Evolutionary conservation across 2,329 filamentous ascomycete species (phyloP).

Genomic region (Alternaria sp.): DNA sequence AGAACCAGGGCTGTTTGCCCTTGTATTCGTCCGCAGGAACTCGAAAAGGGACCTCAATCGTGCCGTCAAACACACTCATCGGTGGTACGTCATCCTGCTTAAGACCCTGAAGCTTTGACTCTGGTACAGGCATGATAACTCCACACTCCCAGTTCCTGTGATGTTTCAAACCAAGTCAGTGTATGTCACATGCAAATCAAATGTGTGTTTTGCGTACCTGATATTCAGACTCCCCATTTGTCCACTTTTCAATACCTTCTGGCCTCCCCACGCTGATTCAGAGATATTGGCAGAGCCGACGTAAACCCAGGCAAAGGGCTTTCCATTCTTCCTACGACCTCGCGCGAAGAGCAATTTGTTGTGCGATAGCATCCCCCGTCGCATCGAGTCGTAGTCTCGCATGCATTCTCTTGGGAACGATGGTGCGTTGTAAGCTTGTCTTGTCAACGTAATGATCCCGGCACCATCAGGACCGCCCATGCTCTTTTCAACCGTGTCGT

Average conservation of each 20-base stretch:
- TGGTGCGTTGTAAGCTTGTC: slow-evolving; percentile 71
- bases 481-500: slow-evolving; percentile 61
- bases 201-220: neutral
- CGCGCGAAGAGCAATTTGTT: slow-evolving; percentile 70
- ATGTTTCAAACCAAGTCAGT: neutral
- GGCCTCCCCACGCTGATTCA: slow-evolving; percentile 89
- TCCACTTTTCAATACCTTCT: slow-evolving; percentile 72
- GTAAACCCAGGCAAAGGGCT: slow-evolving; percentile 74
- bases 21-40: slow-evolving; percentile 62
- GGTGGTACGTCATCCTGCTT: slow-evolving; percentile 30
- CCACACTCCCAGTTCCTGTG: slow-evolving; percentile 93
- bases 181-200: neutral
- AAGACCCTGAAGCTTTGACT: slow-evolving; percentile 19
- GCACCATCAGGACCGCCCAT: slow-evolving; percentile 66
- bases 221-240: slow-evolving; percentile 73
- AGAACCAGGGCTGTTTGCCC: slow-evolving; percentile 54
- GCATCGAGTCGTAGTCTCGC: slow-evolving; percentile 75
- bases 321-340: slow-evolving; percentile 33
- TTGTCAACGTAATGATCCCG: slow-evolving; percentile 82
- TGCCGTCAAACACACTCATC: slow-evolving; percentile 60
- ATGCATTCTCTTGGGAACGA: slow-evolving; percentile 76
- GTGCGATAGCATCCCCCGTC: slow-evolving; percentile 80
- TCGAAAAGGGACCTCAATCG: slow-evolving; percentile 69
- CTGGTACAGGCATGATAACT: slow-evolving; percentile 70
- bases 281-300: slow-evolving; percentile 91